A percentile compares a stretch with the other conserved stretches of the same genome.
Evolutionary conservation across 2,329 filamentous ascomycete genomes (phyloP).

Genomic region (Cercospora sesami): DNA sequence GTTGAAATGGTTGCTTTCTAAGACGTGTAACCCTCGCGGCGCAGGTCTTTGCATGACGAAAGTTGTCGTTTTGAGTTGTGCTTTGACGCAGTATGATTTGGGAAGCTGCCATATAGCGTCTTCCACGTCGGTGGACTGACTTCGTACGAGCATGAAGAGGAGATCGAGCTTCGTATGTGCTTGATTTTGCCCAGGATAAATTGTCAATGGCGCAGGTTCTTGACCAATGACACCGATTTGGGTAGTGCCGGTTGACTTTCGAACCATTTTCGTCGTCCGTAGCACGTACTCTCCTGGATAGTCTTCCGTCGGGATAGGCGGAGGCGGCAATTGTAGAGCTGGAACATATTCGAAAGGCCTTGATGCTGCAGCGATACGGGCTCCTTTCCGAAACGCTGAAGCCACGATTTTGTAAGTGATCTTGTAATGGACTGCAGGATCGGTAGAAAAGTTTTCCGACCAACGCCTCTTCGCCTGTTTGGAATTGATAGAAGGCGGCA

Average conservation of each 20-base stretch:
- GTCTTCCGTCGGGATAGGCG: conserved; percentile 16
- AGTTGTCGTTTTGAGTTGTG: conserved; percentile 16
- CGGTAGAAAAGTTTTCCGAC: conserved; percentile 19
- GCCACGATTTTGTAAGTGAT: conserved; percentile 20
- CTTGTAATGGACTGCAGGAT: conserved; percentile 10
- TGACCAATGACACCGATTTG: conserved; percentile 20
- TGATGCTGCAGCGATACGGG: conserved; percentile 10
- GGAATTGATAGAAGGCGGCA: conserved; percentile 20
- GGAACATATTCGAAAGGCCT: conserved; percentile 15
- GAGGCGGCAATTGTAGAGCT: neutral
- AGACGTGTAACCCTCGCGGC: conserved; percentile 6
- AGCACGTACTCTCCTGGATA: conserved; percentile 20
- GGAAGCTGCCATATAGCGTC: neutral
- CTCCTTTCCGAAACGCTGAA: conserved; percentile 14
- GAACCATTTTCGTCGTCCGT: conserved; percentile 12
- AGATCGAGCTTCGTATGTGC: conserved; percentile 13
- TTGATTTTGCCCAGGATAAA: neutral
- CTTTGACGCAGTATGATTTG: conserved; percentile 12
- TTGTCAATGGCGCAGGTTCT: conserved; percentile 12
- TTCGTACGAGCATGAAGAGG: neutral
- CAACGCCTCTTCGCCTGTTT: conserved; percentile 15
- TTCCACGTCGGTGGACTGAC: neutral
- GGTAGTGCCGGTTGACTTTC: neutral
- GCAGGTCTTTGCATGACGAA: conserved; percentile 17
- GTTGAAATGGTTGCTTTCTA: neutral